Evolutionary conservation across 495 filamentous ascomycete genomes (phyloP).

Genomic region (Pseudoneurospora amorphoporcata): DNA sequence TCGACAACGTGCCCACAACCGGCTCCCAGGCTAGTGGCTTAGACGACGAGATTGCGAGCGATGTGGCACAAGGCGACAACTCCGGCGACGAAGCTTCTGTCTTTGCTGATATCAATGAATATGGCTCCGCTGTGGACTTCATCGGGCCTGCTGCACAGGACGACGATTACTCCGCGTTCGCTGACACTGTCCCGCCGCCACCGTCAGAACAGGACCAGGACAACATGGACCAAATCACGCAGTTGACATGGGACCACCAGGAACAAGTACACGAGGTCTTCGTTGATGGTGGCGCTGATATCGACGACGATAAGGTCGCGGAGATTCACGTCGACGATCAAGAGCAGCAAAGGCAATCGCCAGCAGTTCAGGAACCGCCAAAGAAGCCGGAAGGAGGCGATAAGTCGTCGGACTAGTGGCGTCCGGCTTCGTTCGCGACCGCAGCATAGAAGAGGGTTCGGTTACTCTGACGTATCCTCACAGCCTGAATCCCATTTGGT

Average conservation of each 20-base stretch:
- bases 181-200: conserved; percentile 2
- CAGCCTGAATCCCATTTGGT: not conserved
- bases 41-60: conserved; percentile 26
- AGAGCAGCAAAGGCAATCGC: conserved; percentile 4
- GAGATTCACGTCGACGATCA: conserved; percentile 37
- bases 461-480: not conserved
- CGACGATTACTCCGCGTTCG: conserved; percentile 12
- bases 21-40: conserved; percentile 2
- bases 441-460: not conserved
- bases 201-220: conserved; percentile 13
- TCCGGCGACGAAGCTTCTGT: conserved; percentile 13
- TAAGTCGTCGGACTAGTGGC: not conserved
- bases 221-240: conserved; percentile 13
- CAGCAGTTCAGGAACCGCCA: not conserved
- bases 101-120: not conserved
- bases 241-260: conserved; percentile 23
- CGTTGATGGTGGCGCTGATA: conserved; percentile 16
- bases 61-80: conserved; percentile 29
- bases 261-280: conserved; percentile 26
- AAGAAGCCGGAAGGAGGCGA: not conserved
- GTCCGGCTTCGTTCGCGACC: not conserved
- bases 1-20: conserved; percentile 20
- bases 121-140: conserved; percentile 15
- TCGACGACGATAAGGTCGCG: conserved; percentile 29
- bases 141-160: conserved; percentile 34